Evolutionary conservation across 305 asterid genomes (phyloP), one percentile per base, ranked within the genome.

Genomic region (Plantago coronopus): DNA sequence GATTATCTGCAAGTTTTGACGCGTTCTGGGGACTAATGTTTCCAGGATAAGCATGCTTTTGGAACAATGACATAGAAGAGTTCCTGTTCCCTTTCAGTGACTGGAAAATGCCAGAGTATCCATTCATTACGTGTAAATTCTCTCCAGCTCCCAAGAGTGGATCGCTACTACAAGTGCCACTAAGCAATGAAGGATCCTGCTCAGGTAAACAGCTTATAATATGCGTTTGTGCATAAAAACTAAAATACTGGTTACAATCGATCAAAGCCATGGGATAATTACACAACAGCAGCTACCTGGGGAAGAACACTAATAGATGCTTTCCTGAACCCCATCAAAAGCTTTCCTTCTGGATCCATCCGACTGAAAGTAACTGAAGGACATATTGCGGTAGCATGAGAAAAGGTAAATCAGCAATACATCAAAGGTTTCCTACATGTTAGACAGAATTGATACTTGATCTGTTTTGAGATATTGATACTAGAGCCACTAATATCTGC

Each of bases 261-360:
- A 17, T 19, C 7, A 12, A 34, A 8, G 38, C 55, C 23, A n/a
- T 19, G 17, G 56, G 57, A 78, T 18, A 12, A 25, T 22, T 40
- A 58, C 53, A 54, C 48, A 9, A 13, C 47, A 69, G 63, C 61
- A 70, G 87, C 94, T 93, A 83, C 91, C 68, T 67, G 84, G 14
- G 69, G 57, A 16, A 81, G 65, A 61, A 71, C 67, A 68, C 50
- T 66, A 60, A 46, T 72, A 59, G 95, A 80, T 71, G 98, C 96
- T 80, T 88, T 91, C 22, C 98, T 82, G 67, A 82, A 91, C 64
- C 98, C 98, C 96, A 91, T 88, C 68, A 91, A 73, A 64, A 91
- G 94, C 75, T 88, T 91, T 67, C 95, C 95, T 72, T 79, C 96
- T 6, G 98, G 98, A 72, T 91, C 96, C 95, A 91, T 91, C 59